phyloP scores from a whole-genome alignment of 768 basidiomycete genomes.

The Termitomyces sp. region DNA sequence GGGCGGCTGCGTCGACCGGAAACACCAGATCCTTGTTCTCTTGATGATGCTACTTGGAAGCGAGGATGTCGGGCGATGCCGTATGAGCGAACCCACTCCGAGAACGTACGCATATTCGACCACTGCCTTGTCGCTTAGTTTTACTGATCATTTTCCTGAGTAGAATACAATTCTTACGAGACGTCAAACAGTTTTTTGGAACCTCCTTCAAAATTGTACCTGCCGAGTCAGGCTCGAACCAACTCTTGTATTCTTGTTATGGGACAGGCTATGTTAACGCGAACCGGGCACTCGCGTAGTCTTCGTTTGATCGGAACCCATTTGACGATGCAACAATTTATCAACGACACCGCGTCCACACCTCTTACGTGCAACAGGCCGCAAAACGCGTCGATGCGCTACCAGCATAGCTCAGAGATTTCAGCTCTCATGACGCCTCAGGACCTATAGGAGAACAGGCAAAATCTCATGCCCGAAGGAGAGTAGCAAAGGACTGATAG shows the following conservation, averaged over 20 bases:
- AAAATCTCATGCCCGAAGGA: not conserved
- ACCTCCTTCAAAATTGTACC: conserved; percentile 89
- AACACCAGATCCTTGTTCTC: conserved; percentile 83
- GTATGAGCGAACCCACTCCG: conserved; percentile 78
- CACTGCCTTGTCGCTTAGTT: not conserved
- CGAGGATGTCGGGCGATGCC: conserved; percentile 91
- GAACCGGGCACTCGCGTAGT: conserved; percentile 62
- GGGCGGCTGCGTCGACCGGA: conserved; percentile 89
- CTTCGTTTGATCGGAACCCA: not conserved
- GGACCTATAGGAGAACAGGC: not conserved
- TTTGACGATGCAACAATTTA: not conserved
- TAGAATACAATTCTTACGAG: conserved; percentile 90
- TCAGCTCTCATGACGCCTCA: not conserved
- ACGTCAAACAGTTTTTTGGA: conserved; percentile 79
- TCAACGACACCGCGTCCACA: not conserved
- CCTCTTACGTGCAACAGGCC: not conserved
- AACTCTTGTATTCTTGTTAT: conserved; percentile 84
- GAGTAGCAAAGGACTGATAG: not conserved
- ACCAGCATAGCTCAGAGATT: not conserved
- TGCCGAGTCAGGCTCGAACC: conserved; percentile 48
- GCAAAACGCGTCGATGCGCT: not conserved
- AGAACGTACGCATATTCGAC: conserved; percentile 59
- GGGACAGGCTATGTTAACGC: conserved; percentile 91
- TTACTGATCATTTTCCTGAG: conserved; percentile 7
- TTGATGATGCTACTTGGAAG: conserved; percentile 95